Conservation (phyloP, 192 early-diverging fungal genomes). For the Rhizoclosmatium globosum region DNA sequence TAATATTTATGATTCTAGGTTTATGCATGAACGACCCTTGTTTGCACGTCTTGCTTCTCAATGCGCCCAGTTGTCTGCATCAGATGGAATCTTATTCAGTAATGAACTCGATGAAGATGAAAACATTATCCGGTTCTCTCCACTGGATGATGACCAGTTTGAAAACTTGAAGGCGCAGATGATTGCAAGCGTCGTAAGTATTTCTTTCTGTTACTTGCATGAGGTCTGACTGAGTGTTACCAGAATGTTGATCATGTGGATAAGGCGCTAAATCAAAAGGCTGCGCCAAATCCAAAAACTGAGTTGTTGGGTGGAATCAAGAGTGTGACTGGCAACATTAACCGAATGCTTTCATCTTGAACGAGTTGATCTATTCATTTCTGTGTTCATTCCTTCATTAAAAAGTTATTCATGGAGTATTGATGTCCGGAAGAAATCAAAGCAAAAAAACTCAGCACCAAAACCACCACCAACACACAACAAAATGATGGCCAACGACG, state of each 20-base stretch:
- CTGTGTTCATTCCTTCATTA: not conserved
- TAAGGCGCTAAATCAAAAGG: not conserved
- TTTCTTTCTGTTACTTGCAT: not conserved
- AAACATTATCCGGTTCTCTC: slow-evolving; percentile 64
- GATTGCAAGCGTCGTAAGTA: slow-evolving; percentile 39
- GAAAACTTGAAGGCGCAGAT: slow-evolving; percentile 59
- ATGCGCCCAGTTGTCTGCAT: slow-evolving; percentile 76
- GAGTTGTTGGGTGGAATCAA: slow-evolving; percentile 25
- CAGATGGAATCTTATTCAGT: slow-evolving; percentile 69
- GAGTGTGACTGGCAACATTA: slow-evolving; percentile 20
- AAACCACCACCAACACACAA: too few species aligned
- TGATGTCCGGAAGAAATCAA: too few species aligned
- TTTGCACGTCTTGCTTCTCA: slow-evolving; percentile 78
- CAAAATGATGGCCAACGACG: slow-evolving; percentile 21
- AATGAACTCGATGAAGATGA: slow-evolving; percentile 43
- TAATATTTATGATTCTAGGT: slow-evolving; percentile 44
- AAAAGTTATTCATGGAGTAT: not conserved
- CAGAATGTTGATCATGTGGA: slow-evolving; percentile 31
- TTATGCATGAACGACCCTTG: slow-evolving; percentile 62
- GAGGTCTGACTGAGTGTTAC: not conserved
- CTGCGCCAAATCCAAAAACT: slow-evolving; percentile 2
- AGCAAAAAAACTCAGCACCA: too few species aligned
- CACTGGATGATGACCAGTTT: slow-evolving; percentile 63
- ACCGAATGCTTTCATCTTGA: slow-evolving; percentile 17
- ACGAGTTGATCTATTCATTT: not conserved